Evolutionary conservation across 768 basidiomycete genomes (phyloP), one percentile per base, ranked within the genome.

Genomic region (Psilocybe cyanescens): DNA sequence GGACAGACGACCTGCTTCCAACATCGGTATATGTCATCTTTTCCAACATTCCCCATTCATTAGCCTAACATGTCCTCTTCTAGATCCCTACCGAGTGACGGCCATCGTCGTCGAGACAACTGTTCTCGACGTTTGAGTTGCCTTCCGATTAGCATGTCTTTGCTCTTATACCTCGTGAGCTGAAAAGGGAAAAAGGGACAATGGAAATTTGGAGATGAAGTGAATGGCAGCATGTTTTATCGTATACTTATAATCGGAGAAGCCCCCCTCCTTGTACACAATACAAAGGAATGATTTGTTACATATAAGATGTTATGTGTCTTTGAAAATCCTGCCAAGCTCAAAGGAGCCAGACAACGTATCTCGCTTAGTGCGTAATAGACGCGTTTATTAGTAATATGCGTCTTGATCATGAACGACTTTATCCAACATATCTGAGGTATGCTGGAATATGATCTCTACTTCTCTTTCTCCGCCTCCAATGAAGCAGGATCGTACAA

Each of bases 1-100:
- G 74, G 96, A 97, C 79, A 86, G 97, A 65, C 94, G 97, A 64
- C 97, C 97, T 29, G 97, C 97, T 59, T 97, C 96, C 74, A 99
- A 99, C 84, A 92, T 97, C 66, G 97, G 92, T 94, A 76, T 47
- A 87, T 76, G 54, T 54, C 46, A 59, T 58, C 4, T 24, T 3
- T 16, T n/a, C 4, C 47, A 53, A 12, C 64, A 19, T 14, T 66
- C 16, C 16, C 28, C 45, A 31, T 17, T 33, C 59, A 57, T 60
- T 3, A 55, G 59, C 51, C 14, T 37, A 44, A 39, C 63, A 61
- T 53, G 63, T 44, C 35, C 46, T 51, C 59, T 63, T 44, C 17
- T 54, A 94, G 93, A 99, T 76, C 94, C 97, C 31, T 99, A 99
- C 78, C 92, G 92, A 62, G 97, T 99, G 63, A 97, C 94, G 29